Percentiles rank a stretch among this genome's conserved stretches.
These are phyloP conservation scores for Neurospora sp. DNA, from an alignment of 495 filamentous ascomycete genomes.

Conservation along the genomic window DNA sequence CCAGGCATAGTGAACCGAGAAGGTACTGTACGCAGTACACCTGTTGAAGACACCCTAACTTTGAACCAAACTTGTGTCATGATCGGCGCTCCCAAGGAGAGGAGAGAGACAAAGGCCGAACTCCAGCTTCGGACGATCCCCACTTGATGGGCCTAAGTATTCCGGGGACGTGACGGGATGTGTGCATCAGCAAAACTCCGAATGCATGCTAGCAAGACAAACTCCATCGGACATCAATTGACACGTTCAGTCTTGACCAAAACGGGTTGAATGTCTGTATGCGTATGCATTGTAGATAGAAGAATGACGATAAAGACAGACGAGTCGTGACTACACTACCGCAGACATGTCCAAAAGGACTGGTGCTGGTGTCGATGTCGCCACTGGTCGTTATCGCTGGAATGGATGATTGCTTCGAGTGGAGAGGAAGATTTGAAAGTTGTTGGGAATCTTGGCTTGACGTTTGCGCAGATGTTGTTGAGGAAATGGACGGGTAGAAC, in stretches of 20 bases:
- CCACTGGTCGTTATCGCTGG: not conserved
- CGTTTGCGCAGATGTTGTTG: not conserved
- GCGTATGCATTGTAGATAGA: not conserved
- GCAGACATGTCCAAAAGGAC: not conserved
- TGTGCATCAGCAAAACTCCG: not conserved
- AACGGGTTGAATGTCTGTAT: not conserved
- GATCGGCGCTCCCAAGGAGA: not conserved
- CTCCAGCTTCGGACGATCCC: not conserved
- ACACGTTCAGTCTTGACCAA: not conserved
- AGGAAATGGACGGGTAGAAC: not conserved
- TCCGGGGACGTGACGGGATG: not conserved
- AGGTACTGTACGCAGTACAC: not conserved
- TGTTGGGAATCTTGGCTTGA: not conserved
- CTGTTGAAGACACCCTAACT: not conserved
- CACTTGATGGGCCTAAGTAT: not conserved
- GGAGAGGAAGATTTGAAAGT: not conserved
- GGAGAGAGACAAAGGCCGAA: not conserved
- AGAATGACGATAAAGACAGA: not conserved
- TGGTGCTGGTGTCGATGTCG: not conserved
- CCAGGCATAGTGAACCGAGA: not conserved
- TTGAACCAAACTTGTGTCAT: not conserved
- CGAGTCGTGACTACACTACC: not conserved
- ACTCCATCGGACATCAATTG: not conserved
- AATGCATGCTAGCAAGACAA: not conserved
- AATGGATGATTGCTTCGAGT: not conserved